These are phyloP conservation scores for Cladosporium sp. DNA, from an alignment of 2,329 filamentous ascomycete genomes.

Conservation along the genomic window DNA sequence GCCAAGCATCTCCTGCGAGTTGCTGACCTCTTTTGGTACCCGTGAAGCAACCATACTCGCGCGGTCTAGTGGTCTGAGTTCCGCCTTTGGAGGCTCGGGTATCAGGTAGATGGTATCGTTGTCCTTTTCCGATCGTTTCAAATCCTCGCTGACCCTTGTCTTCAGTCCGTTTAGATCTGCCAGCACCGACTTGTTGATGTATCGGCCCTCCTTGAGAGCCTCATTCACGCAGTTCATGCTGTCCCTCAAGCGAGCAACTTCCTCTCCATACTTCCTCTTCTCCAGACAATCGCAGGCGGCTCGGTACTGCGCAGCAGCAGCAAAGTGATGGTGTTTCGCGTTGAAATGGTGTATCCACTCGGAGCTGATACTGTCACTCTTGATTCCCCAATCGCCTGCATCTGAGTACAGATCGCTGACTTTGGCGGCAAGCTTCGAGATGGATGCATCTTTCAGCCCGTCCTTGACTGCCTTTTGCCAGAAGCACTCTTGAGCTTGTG, in stretches of 20 bases:
- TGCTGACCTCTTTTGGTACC: slow-evolving; percentile 77
- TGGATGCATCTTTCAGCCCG: slow-evolving; percentile 84
- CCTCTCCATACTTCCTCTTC: slow-evolving; percentile 92
- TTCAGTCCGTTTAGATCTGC: slow-evolving; percentile 83
- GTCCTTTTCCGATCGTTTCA: slow-evolving; percentile 92
- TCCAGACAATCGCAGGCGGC: slow-evolving; percentile 89
- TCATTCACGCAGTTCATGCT: slow-evolving; percentile 81
- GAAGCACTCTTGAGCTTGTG: slow-evolving; percentile 94
- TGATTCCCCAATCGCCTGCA: slow-evolving; percentile 81
- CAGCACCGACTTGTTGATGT: slow-evolving; percentile 77
- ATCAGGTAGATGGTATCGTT: slow-evolving; percentile 94
- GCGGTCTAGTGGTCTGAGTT: slow-evolving; percentile 80
- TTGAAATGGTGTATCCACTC: slow-evolving; percentile 98
- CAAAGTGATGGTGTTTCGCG: slow-evolving; percentile 96
- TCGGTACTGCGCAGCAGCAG: slow-evolving; percentile 88
- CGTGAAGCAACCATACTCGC: slow-evolving; percentile 84
- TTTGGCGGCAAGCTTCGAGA: slow-evolving; percentile 85
- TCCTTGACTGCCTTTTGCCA: slow-evolving; percentile 98
- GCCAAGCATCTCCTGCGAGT: slow-evolving; percentile 77
- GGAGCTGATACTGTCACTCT: slow-evolving; percentile 84
- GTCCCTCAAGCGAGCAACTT: slow-evolving; percentile 82
- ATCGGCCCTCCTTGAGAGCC: slow-evolving; percentile 78
- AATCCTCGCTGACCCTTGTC: slow-evolving; percentile 76
- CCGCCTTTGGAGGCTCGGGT: slow-evolving; percentile 81
- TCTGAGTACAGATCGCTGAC: slow-evolving; percentile 88